Percentiles rank a stretch among this genome's conserved stretches.
phyloP scores from a whole-genome alignment of 2,329 filamentous ascomycete species.

The Stachybotrys chlorohalonatus region DNA sequence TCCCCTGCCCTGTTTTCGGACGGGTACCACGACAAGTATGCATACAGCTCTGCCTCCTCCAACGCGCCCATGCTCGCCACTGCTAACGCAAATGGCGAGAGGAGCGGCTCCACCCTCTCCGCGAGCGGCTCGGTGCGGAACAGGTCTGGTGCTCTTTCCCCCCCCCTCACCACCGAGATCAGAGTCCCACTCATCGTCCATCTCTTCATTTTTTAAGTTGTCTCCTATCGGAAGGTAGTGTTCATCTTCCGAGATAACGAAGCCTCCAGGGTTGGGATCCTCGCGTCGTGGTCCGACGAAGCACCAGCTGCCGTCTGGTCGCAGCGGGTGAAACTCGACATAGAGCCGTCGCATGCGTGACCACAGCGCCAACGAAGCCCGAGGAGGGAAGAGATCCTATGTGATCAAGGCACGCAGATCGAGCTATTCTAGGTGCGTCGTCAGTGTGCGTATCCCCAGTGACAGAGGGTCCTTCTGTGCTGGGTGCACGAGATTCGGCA shows the following conservation, averaged over 20 bases:
- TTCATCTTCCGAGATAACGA: constrained; percentile 7
- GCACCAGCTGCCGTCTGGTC: background rate
- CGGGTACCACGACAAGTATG: constrained; percentile 11
- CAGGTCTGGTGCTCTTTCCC: constrained; percentile 6
- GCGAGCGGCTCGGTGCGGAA: constrained; percentile 11
- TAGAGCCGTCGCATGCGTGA: background rate
- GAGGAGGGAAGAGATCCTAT: constrained; percentile 6
- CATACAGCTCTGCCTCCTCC: constrained; percentile 13
- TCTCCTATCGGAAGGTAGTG: background rate
- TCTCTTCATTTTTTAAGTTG: background rate
- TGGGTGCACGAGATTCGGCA: constrained; percentile 9
- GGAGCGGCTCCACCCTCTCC: constrained; percentile 11
- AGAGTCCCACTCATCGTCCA: constrained; percentile 1
- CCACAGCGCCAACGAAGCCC: background rate
- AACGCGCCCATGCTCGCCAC: constrained; percentile 11
- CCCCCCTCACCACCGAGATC: constrained; percentile 3
- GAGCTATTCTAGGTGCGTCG: constrained; percentile 7
- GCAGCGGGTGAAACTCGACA: background rate
- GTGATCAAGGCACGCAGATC: constrained; percentile 12
- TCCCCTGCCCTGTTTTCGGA: constrained; percentile 6
- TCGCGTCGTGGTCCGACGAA: background rate
- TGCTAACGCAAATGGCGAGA: constrained; percentile 11
- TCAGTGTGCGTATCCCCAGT: constrained; percentile 9
- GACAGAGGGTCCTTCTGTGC: constrained; percentile 11
- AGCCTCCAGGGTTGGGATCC: constrained; percentile 10